phyloP scores from a whole-genome alignment of 139 green algal genomes.

The Chlamydomonas urium region DNA sequence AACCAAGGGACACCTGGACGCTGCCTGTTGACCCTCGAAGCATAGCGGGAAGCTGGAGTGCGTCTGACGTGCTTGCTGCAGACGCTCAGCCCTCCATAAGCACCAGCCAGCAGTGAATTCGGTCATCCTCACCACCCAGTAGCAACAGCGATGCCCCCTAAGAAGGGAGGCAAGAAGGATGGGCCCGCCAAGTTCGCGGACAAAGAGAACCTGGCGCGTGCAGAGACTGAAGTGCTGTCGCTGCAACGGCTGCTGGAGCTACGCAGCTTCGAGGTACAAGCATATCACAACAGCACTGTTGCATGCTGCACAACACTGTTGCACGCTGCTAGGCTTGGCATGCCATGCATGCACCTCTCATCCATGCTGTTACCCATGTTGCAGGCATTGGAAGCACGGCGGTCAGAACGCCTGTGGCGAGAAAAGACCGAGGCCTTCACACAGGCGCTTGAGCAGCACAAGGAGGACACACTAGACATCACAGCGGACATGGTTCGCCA shows the following conservation, averaged over 20 bases:
- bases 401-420: slow-evolving; percentile 44
- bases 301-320: no score
- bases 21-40: no score
- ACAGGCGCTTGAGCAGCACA: slow-evolving; percentile 38
- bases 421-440: slow-evolving; percentile 41
- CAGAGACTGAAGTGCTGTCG: slow-evolving; percentile 45
- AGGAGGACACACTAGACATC: slow-evolving; percentile 54
- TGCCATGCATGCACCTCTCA: not conserved
- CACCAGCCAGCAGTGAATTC: no score
- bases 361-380: not conserved
- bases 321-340: not conserved
- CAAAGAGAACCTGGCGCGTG: slow-evolving; percentile 45
- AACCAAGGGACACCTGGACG: no score
- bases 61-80: no score
- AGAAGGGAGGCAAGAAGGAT: slow-evolving; percentile 30
- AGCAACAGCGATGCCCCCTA: slow-evolving; percentile 44
- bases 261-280: slow-evolving; percentile 36
- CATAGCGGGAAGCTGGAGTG: no score
- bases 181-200: slow-evolving; percentile 44
- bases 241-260: slow-evolving; percentile 46
- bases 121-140: no score
- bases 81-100: no score
- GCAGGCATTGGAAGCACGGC: slow-evolving; percentile 42
- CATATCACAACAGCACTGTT: no score
- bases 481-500: slow-evolving; percentile 43